Percentiles rank a stretch among this genome's conserved stretches.
These are phyloP conservation scores for Geosmithia flava DNA, from an alignment of 2,329 filamentous ascomycete species.

Conservation along the genomic window DNA sequence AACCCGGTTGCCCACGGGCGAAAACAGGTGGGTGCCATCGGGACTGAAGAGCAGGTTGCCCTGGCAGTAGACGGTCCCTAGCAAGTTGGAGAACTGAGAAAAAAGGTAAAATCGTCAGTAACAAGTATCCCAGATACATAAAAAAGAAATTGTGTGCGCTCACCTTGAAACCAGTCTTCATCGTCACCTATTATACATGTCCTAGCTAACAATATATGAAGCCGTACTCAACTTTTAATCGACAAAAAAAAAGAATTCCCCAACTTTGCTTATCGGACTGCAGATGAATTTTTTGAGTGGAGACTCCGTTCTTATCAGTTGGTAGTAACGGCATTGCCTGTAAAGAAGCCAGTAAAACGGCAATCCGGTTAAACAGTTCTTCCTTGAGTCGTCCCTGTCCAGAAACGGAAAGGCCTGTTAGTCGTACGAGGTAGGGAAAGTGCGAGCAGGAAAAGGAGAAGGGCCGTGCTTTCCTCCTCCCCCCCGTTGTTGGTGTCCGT, in stretches of 20 bases:
- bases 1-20: constrained; percentile 90
- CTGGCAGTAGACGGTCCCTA: constrained; percentile 96
- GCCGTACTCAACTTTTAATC: constrained; percentile 12
- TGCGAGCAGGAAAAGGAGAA: constrained; percentile 1
- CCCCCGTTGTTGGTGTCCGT: not conserved
- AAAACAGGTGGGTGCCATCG: constrained; percentile 90
- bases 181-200: constrained; percentile 32
- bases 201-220: constrained; percentile 3
- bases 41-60: constrained; percentile 95
- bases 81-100: constrained; percentile 90
- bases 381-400: constrained; percentile 14
- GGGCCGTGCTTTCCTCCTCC: constrained; percentile 1
- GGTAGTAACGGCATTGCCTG: not conserved
- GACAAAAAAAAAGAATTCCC: constrained; percentile 3
- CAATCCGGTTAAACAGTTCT: constrained; percentile 19
- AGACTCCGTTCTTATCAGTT: not conserved
- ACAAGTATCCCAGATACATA: not conserved
- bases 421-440: not conserved
- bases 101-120: not conserved
- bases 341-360: constrained; percentile 1
- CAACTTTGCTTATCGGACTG: constrained; percentile 9
- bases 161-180: constrained; percentile 99
- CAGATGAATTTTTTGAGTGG: constrained; percentile 13
- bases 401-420: not conserved
- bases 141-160: constrained; percentile 5